These are phyloP conservation scores for Margaritispora aquatica DNA, from an alignment of 495 filamentous ascomycete genomes.

Conservation along the genomic window DNA sequence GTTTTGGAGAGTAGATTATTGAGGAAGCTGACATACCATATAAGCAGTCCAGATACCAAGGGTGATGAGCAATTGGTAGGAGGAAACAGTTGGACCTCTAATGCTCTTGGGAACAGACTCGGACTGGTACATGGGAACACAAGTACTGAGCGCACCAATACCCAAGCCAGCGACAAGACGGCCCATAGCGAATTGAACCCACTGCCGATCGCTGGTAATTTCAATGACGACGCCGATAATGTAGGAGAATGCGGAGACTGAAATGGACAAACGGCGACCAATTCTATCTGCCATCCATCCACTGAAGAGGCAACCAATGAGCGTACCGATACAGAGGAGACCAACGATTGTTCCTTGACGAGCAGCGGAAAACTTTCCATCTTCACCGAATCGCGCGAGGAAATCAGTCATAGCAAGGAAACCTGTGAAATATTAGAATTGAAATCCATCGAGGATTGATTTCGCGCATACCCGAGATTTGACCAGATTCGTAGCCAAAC, in stretches of 20 bases:
- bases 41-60: slow-evolving; percentile 56
- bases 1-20: background rate
- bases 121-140: slow-evolving; percentile 75
- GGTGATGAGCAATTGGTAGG: slow-evolving; percentile 81
- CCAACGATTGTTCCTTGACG: slow-evolving; percentile 49
- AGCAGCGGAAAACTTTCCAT: slow-evolving; percentile 37
- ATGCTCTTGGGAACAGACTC: slow-evolving; percentile 78
- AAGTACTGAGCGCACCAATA: slow-evolving; percentile 49
- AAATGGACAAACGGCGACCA: slow-evolving; percentile 42
- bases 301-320: slow-evolving; percentile 60
- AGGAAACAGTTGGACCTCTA: slow-evolving; percentile 72
- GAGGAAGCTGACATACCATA: slow-evolving; percentile 15
- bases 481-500: slow-evolving; percentile 66
- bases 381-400: slow-evolving; percentile 39
- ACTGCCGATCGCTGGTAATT: slow-evolving; percentile 42
- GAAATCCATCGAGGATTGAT: background rate
- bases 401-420: slow-evolving; percentile 59
- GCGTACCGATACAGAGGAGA: slow-evolving; percentile 58
- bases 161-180: slow-evolving; percentile 52
- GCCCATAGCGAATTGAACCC: slow-evolving; percentile 49
- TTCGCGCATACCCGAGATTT: slow-evolving; percentile 20
- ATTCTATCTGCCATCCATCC: slow-evolving; percentile 47
- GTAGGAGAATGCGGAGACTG: slow-evolving; percentile 54
- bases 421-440: slow-evolving; percentile 35
- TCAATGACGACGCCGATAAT: slow-evolving; percentile 66